Conservation (phyloP, 768 basidiomycete genomes). For the Tylopilus intermedius region DNA sequence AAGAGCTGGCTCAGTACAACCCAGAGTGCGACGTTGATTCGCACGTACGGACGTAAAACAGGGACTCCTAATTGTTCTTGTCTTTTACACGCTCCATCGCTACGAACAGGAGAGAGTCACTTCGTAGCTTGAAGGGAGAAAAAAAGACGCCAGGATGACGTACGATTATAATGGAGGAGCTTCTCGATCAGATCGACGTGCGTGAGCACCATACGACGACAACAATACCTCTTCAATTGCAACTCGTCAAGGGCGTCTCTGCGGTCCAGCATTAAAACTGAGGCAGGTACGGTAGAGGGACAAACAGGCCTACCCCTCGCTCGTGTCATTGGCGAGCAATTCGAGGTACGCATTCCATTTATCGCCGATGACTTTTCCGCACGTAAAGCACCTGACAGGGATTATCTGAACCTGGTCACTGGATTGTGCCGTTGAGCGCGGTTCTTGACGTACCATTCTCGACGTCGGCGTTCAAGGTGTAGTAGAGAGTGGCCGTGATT, state of each 20-base stretch:
- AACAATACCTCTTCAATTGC: slow-evolving; percentile 91
- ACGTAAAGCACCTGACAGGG: slow-evolving; percentile 92
- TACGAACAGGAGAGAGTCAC: not conserved
- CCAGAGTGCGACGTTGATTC: too few relatives aligned
- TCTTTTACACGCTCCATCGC: slow-evolving; percentile 33
- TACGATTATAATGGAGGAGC: slow-evolving; percentile 92
- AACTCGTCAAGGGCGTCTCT: slow-evolving; percentile 89
- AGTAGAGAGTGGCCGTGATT: too few relatives aligned
- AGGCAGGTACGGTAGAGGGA: too few relatives aligned
- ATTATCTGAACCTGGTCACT: slow-evolving; percentile 61
- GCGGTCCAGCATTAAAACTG: not conserved
- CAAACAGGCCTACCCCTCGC: slow-evolving; percentile 68
- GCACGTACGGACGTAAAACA: too few relatives aligned
- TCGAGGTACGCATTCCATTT: slow-evolving; percentile 90
- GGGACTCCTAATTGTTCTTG: slow-evolving; percentile 15
- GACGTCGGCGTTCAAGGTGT: not conserved
- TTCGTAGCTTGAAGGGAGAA: not conserved
- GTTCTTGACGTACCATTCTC: slow-evolving; percentile 19
- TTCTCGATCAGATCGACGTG: slow-evolving; percentile 98
- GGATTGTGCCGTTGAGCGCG: too few relatives aligned
- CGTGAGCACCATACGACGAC: slow-evolving; percentile 93
- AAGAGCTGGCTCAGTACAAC: too few relatives aligned
- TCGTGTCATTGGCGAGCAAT: slow-evolving; percentile 71
- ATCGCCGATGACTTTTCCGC: slow-evolving; percentile 95
- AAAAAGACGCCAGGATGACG: slow-evolving; percentile 28